Evolutionary conservation across 2,329 filamentous ascomycete genomes (phyloP).

Genomic region (Endothia cerciana): DNA sequence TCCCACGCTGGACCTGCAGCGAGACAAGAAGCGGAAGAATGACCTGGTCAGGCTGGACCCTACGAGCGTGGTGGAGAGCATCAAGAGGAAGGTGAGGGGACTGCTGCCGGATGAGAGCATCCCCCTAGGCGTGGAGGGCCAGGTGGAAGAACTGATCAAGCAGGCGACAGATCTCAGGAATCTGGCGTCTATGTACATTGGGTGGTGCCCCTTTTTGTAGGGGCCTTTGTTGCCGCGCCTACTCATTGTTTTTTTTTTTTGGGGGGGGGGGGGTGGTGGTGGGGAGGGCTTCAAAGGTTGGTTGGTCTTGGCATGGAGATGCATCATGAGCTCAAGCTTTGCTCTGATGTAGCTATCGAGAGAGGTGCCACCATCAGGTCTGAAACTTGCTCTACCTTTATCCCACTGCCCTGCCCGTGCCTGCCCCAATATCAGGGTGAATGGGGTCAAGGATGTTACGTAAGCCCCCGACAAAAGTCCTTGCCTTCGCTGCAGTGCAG

Average conservation of each 20-base stretch:
- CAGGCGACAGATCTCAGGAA: conserved; percentile 82
- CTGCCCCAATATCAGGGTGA: not conserved
- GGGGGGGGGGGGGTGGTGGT: not conserved
- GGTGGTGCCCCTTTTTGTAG: conserved; percentile 73
- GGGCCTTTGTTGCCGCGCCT: not conserved
- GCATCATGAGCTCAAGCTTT: not conserved
- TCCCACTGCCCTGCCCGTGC: too few relatives aligned
- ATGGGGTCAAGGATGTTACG: not conserved
- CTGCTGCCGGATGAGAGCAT: conserved; percentile 86
- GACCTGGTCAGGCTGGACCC: conserved; percentile 56
- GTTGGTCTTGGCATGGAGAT: not conserved
- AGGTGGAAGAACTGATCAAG: conserved; percentile 93
- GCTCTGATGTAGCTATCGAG: not conserved
- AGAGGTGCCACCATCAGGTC: too few relatives aligned
- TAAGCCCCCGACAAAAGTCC: not conserved
- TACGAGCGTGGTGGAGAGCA: conserved; percentile 83
- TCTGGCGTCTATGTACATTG: conserved; percentile 94
- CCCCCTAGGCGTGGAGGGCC: conserved; percentile 90
- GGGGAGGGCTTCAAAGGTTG: not conserved
- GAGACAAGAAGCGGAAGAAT: conserved; percentile 64
- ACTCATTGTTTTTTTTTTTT: too few relatives aligned
- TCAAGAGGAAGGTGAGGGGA: conserved; percentile 83
- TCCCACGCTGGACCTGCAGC: conserved; percentile 88
- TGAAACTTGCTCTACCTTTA: not conserved
- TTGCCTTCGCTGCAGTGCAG: not conserved